Evolutionary conservation across 441 rosid genomes (phyloP), one percentile per base, ranked within the genome.

Genomic region (Erodium trifolium): DNA sequence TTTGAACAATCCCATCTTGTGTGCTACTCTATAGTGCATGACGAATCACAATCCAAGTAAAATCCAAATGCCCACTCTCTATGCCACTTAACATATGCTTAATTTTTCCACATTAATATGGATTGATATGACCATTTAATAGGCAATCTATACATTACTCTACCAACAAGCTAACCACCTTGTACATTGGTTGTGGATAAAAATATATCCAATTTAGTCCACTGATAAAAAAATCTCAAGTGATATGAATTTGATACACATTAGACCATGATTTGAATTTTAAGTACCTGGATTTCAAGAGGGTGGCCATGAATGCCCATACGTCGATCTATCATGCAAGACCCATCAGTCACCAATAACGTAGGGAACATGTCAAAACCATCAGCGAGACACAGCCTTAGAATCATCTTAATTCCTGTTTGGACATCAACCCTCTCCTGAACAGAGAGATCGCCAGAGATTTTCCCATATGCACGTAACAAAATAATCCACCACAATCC

Each of bases 331-430:
- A 91, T 86, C 97, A 93, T 93, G 83, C 98, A 93, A 72, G 97
- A 86, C 75, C 97, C 94, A 68, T 91, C 98, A 0, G 96, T 91
- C 8, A 93, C 98, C 76, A 93, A 64, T 76, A 93, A 82, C 18
- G 97, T 89, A 13, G 97, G 97, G 73, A 93, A 93, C 98, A 91
- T 91, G 76, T 91, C 97, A 72, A 93, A 93, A 64, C 97, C 98
- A 72, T 93, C 98, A 10, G 96, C 91, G 70, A 93, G 84, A 77
- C 94, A 89, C 47, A 91, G 77, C 79, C 82, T 87, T 70, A 91
- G 80, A 66, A 93, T 89, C 83, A 93, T 90, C 78, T 88, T 93
- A 69, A 93, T 87, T 57, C 98, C 98, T 78, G 98, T 93, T 72
- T 89, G 98, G 69, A 93, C 97, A 77, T 93, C 98, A 62, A 93